These are phyloP conservation scores for Blastomyces gilchristii DNA, from an alignment of 2,329 filamentous ascomycete species.

Conservation along the genomic window DNA sequence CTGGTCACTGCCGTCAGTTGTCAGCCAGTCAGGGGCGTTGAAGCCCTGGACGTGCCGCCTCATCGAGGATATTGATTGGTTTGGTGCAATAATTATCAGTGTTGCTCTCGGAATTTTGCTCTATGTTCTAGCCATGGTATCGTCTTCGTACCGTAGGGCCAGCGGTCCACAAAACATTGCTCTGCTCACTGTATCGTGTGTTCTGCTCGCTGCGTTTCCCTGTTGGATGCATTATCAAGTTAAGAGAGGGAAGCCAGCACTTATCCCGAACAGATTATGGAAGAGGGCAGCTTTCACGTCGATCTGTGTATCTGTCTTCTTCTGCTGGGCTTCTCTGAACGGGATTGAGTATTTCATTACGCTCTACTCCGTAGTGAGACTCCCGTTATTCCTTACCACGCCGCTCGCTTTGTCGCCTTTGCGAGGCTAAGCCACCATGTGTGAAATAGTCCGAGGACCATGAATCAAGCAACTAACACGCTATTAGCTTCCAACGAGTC, in stretches of 20 bases:
- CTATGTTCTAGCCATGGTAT: conserved; percentile 31
- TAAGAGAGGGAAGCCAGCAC: conserved; percentile 18
- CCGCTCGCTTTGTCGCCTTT: background rate
- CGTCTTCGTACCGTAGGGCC: conserved; percentile 14
- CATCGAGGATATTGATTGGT: conserved; percentile 40
- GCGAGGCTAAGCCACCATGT: background rate
- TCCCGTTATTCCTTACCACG: background rate
- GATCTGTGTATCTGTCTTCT: conserved; percentile 26
- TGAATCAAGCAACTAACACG: background rate
- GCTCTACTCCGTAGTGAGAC: background rate
- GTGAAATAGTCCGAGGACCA: background rate
- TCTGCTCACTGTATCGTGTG: conserved; percentile 21
- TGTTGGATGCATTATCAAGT: conserved; percentile 20
- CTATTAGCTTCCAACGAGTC: background rate
- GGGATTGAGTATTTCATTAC: conserved; percentile 14
- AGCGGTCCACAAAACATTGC: conserved; percentile 19
- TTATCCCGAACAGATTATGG: conserved; percentile 20
- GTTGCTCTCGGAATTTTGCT: conserved; percentile 39
- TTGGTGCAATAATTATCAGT: conserved; percentile 37
- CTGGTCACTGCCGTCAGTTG: conserved; percentile 28
- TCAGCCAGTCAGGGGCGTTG: conserved; percentile 15
- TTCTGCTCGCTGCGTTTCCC: conserved; percentile 20
- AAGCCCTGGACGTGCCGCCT: conserved; percentile 23
- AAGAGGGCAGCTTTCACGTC: conserved; percentile 23
- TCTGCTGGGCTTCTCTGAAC: conserved; percentile 20